A percentile compares a stretch with the other conserved stretches of the same genome.
Evolutionary conservation across 1,284 basidiomycete genomes (phyloP).

Genomic region (Filobasidium uniguttulatum): DNA sequence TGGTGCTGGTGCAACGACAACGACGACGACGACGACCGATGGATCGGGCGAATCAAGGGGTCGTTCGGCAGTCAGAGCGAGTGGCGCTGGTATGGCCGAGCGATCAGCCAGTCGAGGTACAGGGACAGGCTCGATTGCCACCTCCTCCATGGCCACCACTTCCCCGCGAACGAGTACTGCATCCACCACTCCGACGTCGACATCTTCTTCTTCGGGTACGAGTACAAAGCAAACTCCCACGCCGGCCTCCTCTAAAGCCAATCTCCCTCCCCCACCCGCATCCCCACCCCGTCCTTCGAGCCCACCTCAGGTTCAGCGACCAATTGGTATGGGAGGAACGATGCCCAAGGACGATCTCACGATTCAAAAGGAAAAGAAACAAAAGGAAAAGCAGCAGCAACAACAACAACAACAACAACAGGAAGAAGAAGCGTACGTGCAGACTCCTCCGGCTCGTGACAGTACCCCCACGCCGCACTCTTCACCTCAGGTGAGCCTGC

Average conservation of each 20-base stretch:
- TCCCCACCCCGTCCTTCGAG: no score
- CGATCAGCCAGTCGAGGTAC: slow-evolving; percentile 11
- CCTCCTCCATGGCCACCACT: no score
- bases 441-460: slow-evolving; percentile 28
- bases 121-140: background rate
- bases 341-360: background rate
- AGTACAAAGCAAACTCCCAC: no score
- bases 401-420: slow-evolving; percentile 16
- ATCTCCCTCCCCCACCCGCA: no score
- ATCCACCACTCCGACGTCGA: no score
- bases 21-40: no score
- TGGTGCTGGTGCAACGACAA: no score
- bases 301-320: background rate
- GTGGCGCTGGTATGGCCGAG: slow-evolving; percentile 6
- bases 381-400: slow-evolving; percentile 13
- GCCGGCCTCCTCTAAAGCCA: no score
- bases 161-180: no score
- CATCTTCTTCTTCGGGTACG: no score
- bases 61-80: slow-evolving; percentile 14
- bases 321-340: slow-evolving; percentile 5
- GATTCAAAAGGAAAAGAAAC: background rate
- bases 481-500: slow-evolving; percentile 35
- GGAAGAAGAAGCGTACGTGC: slow-evolving; percentile 22
- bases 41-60: slow-evolving; percentile 11
- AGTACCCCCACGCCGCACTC: slow-evolving; percentile 38